phyloP scores from a whole-genome alignment of 116 monocot genomes.

The Posidonia oceanica region DNA sequence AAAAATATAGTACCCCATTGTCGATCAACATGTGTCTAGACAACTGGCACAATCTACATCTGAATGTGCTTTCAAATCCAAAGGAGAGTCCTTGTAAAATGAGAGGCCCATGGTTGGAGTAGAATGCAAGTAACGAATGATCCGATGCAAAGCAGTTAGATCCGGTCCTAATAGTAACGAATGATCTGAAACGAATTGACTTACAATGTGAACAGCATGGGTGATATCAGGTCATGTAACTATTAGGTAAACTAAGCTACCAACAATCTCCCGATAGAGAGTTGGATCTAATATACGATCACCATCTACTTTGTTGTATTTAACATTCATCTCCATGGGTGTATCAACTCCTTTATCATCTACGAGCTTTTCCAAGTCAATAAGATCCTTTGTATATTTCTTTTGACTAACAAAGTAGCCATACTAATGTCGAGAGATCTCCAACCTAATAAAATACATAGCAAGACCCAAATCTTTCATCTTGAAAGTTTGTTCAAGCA shows the following conservation, averaged over 20 bases:
- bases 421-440: not conserved
- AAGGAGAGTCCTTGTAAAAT: too few species aligned
- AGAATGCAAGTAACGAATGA: not conserved
- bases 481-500: too few species aligned
- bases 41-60: not conserved
- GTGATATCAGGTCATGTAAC: too few species aligned
- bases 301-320: too few species aligned
- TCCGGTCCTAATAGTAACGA: not conserved
- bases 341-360: not conserved
- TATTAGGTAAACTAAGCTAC: not conserved
- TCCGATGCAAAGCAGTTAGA: not conserved
- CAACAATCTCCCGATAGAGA: not conserved
- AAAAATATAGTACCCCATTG: not conserved
- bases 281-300: too few species aligned
- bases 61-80: not conserved
- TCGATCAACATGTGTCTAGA: not conserved
- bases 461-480: too few species aligned
- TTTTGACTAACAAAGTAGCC: too few species aligned
- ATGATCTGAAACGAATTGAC: too few species aligned
- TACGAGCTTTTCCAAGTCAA: not conserved
- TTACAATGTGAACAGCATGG: too few species aligned
- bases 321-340: not conserved
- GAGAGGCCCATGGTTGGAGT: too few species aligned
- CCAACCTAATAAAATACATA: not conserved
- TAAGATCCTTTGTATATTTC: not conserved